A percentile compares a stretch with the other conserved stretches of the same genome.
These are phyloP conservation scores for Monilinia fructigena DNA, from an alignment of 2,329 filamentous ascomycete species.

Conservation along the genomic window DNA sequence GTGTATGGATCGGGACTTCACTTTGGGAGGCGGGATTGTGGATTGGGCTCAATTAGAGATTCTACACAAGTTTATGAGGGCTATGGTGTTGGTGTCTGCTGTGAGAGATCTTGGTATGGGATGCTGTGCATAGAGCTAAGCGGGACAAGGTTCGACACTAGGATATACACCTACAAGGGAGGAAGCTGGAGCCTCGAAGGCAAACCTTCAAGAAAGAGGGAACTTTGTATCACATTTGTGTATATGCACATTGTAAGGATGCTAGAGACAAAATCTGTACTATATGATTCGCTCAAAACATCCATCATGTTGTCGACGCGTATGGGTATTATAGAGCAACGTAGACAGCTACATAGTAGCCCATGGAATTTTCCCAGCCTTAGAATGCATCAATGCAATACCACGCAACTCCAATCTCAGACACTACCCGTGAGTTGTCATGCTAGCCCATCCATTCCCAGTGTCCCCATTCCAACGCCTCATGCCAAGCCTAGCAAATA, in stretches of 20 bases:
- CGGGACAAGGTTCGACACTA: not conserved
- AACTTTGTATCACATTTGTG: slow-evolving; percentile 7
- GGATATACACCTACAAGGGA: not conserved
- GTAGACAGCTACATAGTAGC: not conserved
- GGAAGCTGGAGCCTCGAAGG: not conserved
- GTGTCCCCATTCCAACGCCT: not conserved
- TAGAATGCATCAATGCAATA: not conserved
- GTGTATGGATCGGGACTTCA: not conserved
- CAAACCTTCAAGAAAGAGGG: not conserved
- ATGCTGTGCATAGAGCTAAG: not conserved
- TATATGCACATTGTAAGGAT: slow-evolving; percentile 11
- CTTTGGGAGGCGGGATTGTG: not conserved
- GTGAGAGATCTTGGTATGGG: not conserved
- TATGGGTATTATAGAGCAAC: not conserved
- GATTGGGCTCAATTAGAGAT: not conserved
- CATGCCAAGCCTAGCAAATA: slow-evolving; percentile 1
- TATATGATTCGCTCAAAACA: slow-evolving; percentile 10
- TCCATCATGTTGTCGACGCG: not conserved
- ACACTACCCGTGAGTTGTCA: not conserved
- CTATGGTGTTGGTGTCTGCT: not conserved
- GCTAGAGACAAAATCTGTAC: slow-evolving; percentile 14
- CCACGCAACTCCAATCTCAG: not conserved
- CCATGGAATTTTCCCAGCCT: not conserved
- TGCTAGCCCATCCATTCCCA: slow-evolving; percentile 1
- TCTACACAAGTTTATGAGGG: not conserved